Conservation (phyloP, 1,284 basidiomycete species). For the Cutaneotrichosporon arboriforme region DNA sequence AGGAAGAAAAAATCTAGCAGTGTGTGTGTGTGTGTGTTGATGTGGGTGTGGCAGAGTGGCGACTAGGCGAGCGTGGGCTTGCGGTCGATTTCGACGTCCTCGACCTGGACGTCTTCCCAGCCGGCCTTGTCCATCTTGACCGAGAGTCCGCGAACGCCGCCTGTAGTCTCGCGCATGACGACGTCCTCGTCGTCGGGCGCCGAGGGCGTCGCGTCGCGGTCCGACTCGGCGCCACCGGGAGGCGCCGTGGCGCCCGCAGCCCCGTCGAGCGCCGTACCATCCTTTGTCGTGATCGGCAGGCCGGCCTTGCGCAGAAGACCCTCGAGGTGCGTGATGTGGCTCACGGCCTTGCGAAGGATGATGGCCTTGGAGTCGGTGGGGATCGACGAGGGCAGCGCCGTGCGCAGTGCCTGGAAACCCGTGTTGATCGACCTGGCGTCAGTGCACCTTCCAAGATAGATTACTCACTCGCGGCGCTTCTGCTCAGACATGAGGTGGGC, state of each 20-base stretch:
- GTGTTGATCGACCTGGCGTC: constrained; percentile 40
- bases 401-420: constrained; percentile 36
- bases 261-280: not conserved
- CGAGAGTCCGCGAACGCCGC: constrained; percentile 4
- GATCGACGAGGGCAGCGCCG: constrained; percentile 29
- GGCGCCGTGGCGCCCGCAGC: not conserved
- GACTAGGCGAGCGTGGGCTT: constrained; percentile 7
- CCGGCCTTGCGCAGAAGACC: constrained; percentile 20
- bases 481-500: constrained; percentile 46
- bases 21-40: no score
- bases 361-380: constrained; percentile 44
- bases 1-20: not conserved
- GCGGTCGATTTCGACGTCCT: constrained; percentile 15
- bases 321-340: constrained; percentile 38
- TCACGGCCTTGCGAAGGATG: constrained; percentile 42
- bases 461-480: constrained; percentile 46
- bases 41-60: no score
- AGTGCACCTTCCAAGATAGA: not conserved
- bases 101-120: constrained; percentile 13
- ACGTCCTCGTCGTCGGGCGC: constrained; percentile 4
- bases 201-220: not conserved
- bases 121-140: constrained; percentile 8
- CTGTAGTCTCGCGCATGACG: constrained; percentile 10
- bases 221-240: no score
- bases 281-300: constrained; percentile 2